Percentiles rank a stretch among this genome's conserved stretches.
Evolutionary conservation across 495 filamentous ascomycete species (phyloP).

Genomic region (Neurospora sp.): DNA sequence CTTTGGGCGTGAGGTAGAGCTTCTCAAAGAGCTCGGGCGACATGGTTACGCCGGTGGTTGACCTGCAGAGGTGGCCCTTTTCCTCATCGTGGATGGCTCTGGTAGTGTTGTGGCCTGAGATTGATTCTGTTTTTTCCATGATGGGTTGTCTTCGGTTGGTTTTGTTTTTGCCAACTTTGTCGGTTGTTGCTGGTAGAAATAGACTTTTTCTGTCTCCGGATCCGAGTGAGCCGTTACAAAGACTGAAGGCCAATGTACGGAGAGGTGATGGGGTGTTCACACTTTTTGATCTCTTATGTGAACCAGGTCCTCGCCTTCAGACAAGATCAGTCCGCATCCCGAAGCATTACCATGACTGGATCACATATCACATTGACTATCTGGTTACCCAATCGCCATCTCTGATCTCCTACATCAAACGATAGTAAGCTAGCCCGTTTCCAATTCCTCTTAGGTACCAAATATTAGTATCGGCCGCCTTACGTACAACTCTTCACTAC

Average conservation of each 20-base stretch:
- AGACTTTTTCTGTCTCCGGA: too few species aligned
- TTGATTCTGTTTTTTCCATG: constrained; percentile 4
- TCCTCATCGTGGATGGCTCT: constrained; percentile 21
- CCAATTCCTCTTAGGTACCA: neutral
- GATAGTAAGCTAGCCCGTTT: neutral
- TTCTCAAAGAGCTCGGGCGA: constrained; percentile 49
- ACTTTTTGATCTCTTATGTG: neutral
- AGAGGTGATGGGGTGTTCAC: neutral
- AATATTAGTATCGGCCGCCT: neutral
- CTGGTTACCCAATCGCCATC: neutral
- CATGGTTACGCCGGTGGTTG: constrained; percentile 32
- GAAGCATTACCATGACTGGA: neutral
- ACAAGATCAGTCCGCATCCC: neutral
- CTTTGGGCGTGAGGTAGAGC: constrained; percentile 46
- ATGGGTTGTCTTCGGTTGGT: neutral
- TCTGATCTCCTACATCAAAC: neutral
- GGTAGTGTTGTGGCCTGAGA: constrained; percentile 1
- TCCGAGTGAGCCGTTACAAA: neutral
- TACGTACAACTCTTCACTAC: neutral
- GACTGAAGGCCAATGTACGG: neutral
- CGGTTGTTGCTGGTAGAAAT: neutral
- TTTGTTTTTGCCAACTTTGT: neutral
- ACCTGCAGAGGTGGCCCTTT: constrained; percentile 25
- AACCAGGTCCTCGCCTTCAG: neutral
- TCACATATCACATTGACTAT: neutral